Base-by-base conservation (phyloP, 2,329 filamentous ascomycete species). In the Beauveria medogensis region DNA sequence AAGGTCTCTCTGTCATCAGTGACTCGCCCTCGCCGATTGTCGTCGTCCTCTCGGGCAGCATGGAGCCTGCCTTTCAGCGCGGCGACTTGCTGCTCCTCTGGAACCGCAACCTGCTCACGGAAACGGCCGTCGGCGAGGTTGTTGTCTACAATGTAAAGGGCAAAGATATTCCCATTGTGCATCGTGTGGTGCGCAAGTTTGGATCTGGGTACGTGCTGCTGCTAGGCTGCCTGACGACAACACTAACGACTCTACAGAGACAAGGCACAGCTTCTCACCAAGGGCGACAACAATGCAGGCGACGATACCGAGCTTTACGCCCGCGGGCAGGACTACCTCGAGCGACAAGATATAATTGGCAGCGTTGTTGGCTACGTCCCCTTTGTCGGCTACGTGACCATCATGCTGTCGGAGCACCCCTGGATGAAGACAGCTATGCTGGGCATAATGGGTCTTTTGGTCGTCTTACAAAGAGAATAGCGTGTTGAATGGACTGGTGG, bases 121-220 rank as follows among this genome's bases (percentile, higher is more conserved):
- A 84, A 65, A 83, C 81, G 2, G 77, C 78, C 48, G 80, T 84
- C 18, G 80, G 80, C 63, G 80, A 82, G 66, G 72, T 86, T n/a
- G 82, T 85, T 9, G 82, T 86, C 10, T 86, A 86, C 76, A 96
- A 96, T 71, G 89, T 96, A 59, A 84, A 86, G 72, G 92, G 88
- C 62, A 99, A 97, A 80, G 90, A 96, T 66, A 97, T 99, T 65
- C 94, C 94, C 34, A 99, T 99, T 74, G 94, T 99, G 66, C 94
- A 99, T 78, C 82, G 94, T 55, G 83, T 97, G 10, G 89, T 97
- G 59, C 84, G 92, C 75, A 86, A 85, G 71, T 88, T 87, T 71
- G 85, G 85, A 24, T 69, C 69, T 34, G 84, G 84, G 78, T 83
- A 70, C 62, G 80, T 43, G 34, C 14, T 14, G 46, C 46, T 20